Conservation (phyloP, 2,329 filamentous ascomycete genomes). For the Trichoderma brevicompactum region DNA sequence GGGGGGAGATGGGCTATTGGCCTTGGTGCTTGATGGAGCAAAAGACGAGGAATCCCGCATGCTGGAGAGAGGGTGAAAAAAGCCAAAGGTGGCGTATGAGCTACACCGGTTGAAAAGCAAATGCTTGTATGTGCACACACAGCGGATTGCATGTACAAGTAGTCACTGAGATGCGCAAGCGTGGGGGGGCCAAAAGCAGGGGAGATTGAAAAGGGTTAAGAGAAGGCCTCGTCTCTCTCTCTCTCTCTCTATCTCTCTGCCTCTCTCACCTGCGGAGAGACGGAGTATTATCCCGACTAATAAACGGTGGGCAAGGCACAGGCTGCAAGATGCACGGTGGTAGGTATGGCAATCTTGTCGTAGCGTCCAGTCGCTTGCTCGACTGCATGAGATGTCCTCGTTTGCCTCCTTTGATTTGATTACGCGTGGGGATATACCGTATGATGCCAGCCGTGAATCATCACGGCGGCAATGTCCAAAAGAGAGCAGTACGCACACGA, state of each 20-base stretch:
- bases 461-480: not conserved
- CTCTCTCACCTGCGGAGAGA: not conserved
- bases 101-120: no score
- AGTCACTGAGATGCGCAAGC: conserved; percentile 18
- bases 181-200: conserved; percentile 19
- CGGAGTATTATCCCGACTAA: conserved; percentile 5
- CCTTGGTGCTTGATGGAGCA: no score
- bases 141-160: no score
- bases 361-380: no score
- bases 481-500: not conserved
- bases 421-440: no score
- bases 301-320: not conserved
- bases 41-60: no score
- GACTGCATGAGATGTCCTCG: no score
- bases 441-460: no score
- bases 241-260: not conserved
- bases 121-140: not conserved
- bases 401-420: no score
- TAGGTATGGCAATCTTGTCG: not conserved
- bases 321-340: conserved; percentile 14
- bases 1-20: no score
- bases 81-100: no score
- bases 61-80: no score
- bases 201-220: conserved; percentile 21
- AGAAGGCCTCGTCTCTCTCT: not conserved